Conservation (phyloP, 1,139 yeast species). For the Yamadazyma oceani region DNA sequence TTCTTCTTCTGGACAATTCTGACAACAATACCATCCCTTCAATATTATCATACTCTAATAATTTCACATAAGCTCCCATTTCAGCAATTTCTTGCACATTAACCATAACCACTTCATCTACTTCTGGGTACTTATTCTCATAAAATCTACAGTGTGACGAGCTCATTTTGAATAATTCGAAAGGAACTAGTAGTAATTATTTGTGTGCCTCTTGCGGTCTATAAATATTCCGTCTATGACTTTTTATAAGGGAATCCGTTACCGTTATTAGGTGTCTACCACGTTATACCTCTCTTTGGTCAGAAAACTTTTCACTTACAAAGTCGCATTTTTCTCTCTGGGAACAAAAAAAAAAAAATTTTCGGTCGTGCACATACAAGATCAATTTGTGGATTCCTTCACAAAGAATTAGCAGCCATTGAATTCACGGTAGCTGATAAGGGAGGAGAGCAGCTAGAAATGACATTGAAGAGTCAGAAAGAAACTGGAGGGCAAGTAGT, state of each 20-base stretch:
- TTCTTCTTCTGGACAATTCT: slow-evolving; percentile 97
- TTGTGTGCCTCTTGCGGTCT: too few species aligned
- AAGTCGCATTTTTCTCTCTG: neutral
- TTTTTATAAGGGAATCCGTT: too few species aligned
- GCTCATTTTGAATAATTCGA: slow-evolving; percentile 69
- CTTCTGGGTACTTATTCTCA: slow-evolving; percentile 98
- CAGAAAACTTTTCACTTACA: slow-evolving; percentile 7
- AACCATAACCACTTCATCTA: slow-evolving; percentile 98
- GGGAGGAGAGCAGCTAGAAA: neutral
- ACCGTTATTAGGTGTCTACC: too few species aligned
- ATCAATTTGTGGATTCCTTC: too few species aligned
- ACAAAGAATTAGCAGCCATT: too few species aligned
- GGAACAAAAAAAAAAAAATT: too few species aligned
- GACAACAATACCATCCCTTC: slow-evolving; percentile 98
- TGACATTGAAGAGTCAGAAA: too few species aligned
- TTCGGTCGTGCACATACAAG: neutral
- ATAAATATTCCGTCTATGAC: too few species aligned
- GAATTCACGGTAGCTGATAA: too few species aligned
- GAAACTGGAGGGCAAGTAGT: too few species aligned
- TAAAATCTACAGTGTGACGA: slow-evolving; percentile 94
- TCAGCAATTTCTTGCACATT: slow-evolving; percentile 98
- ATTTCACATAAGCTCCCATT: slow-evolving; percentile 96
- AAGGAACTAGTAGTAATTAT: too few species aligned
- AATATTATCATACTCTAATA: slow-evolving; percentile 94
- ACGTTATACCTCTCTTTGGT: neutral